Evolutionary conservation across 495 filamentous ascomycete genomes (phyloP).

Genomic region (Thozetella sp.): DNA sequence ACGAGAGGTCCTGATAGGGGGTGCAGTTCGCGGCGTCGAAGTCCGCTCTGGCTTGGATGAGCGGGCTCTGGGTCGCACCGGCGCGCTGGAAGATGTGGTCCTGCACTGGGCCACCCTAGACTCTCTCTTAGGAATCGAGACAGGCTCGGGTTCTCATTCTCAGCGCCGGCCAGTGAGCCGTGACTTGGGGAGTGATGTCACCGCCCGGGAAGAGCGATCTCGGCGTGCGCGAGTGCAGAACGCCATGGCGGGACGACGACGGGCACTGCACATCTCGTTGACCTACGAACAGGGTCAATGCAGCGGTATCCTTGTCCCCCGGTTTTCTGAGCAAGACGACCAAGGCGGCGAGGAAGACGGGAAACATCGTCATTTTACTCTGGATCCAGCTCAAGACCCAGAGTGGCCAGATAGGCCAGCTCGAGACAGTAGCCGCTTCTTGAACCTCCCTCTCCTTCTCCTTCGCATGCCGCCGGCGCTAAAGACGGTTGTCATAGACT

Average conservation of each 20-base stretch:
- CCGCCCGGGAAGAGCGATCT: conserved; percentile 4
- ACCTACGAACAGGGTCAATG: conserved; percentile 40
- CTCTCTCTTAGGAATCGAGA: conserved; percentile 15
- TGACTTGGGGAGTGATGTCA: conserved; percentile 4
- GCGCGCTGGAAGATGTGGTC: conserved; percentile 35
- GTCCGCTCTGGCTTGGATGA: conserved; percentile 31
- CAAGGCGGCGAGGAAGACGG: neutral
- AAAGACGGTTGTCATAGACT: conserved; percentile 39
- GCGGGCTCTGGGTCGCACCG: conserved; percentile 30
- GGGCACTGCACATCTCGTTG: conserved; percentile 32
- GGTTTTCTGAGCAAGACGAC: conserved; percentile 7
- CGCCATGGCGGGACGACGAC: neutral
- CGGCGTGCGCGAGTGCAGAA: neutral
- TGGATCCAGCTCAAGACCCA: conserved; percentile 1
- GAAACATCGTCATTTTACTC: neutral
- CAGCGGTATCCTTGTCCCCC: conserved; percentile 39
- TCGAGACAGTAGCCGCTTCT: conserved; percentile 15
- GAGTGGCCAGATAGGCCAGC: neutral
- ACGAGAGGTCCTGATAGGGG: conserved; percentile 44
- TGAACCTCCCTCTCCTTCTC: conserved; percentile 41
- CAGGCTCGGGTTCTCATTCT: conserved; percentile 1
- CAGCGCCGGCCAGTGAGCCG: neutral
- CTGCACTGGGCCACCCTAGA: conserved; percentile 27
- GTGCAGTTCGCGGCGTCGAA: conserved; percentile 50
- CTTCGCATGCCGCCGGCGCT: conserved; percentile 45